Percentiles rank a stretch among this genome's conserved stretches.
Evolutionary conservation across 768 basidiomycete species (phyloP).

Genomic region (Dentipellis fragilis): DNA sequence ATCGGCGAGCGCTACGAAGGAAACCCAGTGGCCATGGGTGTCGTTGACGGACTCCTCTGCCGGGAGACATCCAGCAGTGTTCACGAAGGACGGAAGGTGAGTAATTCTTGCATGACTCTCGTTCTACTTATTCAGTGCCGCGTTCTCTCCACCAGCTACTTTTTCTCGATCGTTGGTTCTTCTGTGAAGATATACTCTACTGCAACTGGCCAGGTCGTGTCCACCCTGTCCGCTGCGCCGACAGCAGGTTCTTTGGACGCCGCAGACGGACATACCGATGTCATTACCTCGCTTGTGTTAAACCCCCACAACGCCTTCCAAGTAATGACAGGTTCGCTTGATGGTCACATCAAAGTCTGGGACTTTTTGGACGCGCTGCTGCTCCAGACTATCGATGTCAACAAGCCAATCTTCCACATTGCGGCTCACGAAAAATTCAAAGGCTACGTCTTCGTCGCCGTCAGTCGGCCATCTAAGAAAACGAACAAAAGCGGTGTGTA

Average conservation of each 20-base stretch:
- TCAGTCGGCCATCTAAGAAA: conserved; percentile 40
- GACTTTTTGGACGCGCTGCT: conserved; percentile 82
- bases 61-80: conserved; percentile 60
- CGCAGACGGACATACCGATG: conserved; percentile 32
- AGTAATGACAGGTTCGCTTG: conserved; percentile 73
- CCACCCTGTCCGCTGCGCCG: conserved; percentile 57
- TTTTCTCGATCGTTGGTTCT: conserved; percentile 77
- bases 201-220: conserved; percentile 66
- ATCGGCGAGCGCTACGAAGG: conserved; percentile 5
- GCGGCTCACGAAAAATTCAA: conserved; percentile 62
- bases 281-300: conserved; percentile 65
- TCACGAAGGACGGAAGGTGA: conserved; percentile 85
- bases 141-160: conserved; percentile 46
- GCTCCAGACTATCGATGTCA: conserved; percentile 62
- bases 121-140: not conserved
- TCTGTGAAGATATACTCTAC: conserved; percentile 82
- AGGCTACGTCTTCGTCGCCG: conserved; percentile 63
- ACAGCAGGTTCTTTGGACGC: conserved; percentile 11
- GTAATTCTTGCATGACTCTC: conserved; percentile 11
- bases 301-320: conserved; percentile 86
- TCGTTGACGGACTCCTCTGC: conserved; percentile 59
- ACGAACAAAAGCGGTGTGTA: conserved; percentile 22
- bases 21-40: conserved; percentile 52
- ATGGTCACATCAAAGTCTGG: conserved; percentile 87
- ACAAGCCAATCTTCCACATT: conserved; percentile 60